These are phyloP conservation scores for Linderniella brevidens DNA, from an alignment of 257 asterid species.

Conservation along the genomic window DNA sequence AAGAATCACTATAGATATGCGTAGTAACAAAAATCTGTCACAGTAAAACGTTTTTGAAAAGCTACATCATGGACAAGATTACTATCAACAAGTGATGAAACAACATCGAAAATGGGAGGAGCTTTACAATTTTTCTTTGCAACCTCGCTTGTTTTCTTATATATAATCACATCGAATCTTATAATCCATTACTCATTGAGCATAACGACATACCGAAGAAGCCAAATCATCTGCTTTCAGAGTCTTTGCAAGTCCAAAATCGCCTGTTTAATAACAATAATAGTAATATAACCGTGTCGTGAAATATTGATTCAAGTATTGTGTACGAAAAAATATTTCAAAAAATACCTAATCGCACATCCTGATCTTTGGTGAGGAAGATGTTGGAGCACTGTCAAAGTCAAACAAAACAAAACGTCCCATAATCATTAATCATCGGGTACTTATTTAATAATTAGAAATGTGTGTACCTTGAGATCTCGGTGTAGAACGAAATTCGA, in stretches of 20 bases:
- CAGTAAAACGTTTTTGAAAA: no score
- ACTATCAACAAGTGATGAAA: no score
- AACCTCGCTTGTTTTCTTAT: no score
- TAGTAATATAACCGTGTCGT: no score
- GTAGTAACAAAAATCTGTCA: no score
- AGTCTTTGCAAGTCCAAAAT: constrained; percentile 97
- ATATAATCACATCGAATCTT: no score
- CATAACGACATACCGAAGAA: constrained; percentile 90
- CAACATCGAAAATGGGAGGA: no score
- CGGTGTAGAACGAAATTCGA: constrained; percentile 89
- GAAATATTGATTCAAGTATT: neutral
- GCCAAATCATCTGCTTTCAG: constrained; percentile 97
- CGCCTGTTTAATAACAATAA: constrained; percentile 62
- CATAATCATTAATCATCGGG: neutral
- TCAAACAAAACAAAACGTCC: constrained; percentile 10
- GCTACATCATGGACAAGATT: no score
- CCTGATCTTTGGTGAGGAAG: constrained; percentile 88
- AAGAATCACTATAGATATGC: constrained; percentile 7
- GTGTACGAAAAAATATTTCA: no score
- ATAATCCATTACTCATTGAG: no score
- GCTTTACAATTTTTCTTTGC: no score
- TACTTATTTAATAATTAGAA: no score
- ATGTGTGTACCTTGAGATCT: constrained; percentile 81
- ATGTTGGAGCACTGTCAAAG: constrained; percentile 88
- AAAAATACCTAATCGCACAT: constrained; percentile 75